These are phyloP conservation scores for Sporothrix phasma DNA, from an alignment of 2,329 filamentous ascomycete species.

Conservation along the genomic window DNA sequence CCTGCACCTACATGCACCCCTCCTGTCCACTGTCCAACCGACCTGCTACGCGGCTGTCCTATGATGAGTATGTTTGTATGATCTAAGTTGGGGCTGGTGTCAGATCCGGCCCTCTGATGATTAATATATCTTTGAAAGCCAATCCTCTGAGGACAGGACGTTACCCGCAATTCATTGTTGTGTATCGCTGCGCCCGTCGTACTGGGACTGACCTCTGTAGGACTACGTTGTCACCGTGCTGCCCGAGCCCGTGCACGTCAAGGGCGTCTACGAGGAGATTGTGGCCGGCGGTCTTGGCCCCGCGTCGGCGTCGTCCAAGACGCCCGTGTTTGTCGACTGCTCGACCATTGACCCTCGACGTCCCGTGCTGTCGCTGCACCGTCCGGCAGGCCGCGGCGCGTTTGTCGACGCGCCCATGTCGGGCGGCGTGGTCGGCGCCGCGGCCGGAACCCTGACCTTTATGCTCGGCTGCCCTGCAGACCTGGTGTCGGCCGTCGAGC, in stretches of 20 bases:
- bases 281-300: conserved; percentile 44
- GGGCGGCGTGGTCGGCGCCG: conserved; percentile 84
- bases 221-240: conserved; percentile 81
- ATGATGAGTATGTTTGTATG: conserved; percentile 40
- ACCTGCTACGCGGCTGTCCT: too few species aligned
- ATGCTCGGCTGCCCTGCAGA: conserved; percentile 70
- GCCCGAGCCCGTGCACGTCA: conserved; percentile 81
- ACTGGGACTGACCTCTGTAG: conserved; percentile 34
- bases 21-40: too few species aligned
- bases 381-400: conserved; percentile 46
- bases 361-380: conserved; percentile 64
- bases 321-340: conserved; percentile 74
- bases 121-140: conserved; percentile 55
- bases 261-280: conserved; percentile 69
- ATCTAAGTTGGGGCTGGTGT: conserved; percentile 60
- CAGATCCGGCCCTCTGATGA: conserved; percentile 38
- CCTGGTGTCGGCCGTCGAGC: conserved; percentile 54
- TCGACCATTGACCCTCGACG: conserved; percentile 87
- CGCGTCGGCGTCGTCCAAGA: conserved; percentile 44
- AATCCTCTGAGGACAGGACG: conserved; percentile 54
- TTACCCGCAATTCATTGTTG: not conserved
- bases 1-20: too few species aligned
- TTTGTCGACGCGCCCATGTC: conserved; percentile 98
- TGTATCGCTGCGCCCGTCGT: not conserved
- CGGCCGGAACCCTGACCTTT: conserved; percentile 81